Evolutionary conservation across 352 stramenopile species (phyloP).

Genomic region (Pythium phragmitis): DNA sequence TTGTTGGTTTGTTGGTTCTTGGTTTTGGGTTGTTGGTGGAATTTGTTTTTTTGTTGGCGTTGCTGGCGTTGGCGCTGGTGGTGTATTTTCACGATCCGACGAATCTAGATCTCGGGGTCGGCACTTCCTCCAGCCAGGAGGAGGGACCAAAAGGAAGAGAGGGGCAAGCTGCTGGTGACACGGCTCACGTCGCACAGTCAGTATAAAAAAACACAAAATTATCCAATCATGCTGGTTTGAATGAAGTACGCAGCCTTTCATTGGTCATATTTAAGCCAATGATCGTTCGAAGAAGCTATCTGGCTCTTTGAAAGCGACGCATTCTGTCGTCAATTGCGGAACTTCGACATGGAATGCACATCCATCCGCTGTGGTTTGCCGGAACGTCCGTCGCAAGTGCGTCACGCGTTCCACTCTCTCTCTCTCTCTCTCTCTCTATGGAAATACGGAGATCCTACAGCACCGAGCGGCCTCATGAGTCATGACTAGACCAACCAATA

Average conservation of each 20-base stretch:
- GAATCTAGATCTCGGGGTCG: too few relatives aligned
- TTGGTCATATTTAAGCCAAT: neutral
- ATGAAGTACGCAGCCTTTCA: neutral
- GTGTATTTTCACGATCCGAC: too few relatives aligned
- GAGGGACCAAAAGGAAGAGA: neutral
- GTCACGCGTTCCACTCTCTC: too few relatives aligned
- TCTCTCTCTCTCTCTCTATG: too few relatives aligned
- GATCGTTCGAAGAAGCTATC: neutral
- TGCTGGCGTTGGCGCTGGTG: neutral
- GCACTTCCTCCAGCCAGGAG: neutral
- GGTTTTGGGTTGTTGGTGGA: neutral
- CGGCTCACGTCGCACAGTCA: neutral
- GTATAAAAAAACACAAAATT: neutral
- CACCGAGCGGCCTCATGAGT: too few relatives aligned
- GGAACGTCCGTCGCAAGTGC: neutral
- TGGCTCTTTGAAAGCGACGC: neutral
- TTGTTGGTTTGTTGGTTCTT: neutral
- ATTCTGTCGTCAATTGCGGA: neutral
- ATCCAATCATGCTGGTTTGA: too few relatives aligned
- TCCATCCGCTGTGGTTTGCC: too few relatives aligned
- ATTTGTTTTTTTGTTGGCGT: neutral
- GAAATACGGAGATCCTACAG: too few relatives aligned
- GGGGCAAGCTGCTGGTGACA: neutral
- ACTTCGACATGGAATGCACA: neutral
- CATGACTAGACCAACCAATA: too few relatives aligned